Evolutionary conservation across 169 alveolate genomes (phyloP).

Genomic region (Eimeria zaria): DNA sequence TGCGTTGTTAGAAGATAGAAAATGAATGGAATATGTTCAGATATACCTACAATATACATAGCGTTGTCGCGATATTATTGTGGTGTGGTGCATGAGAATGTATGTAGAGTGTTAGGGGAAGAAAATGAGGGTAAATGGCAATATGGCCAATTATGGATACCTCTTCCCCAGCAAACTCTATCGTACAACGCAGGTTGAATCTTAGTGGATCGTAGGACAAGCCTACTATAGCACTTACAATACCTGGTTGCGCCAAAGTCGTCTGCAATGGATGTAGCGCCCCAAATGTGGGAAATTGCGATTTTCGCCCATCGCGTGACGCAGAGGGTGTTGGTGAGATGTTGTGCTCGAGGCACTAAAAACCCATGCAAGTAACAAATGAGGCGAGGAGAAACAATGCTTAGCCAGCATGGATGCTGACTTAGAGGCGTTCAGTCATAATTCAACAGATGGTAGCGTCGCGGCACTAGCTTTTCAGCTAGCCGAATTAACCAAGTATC

Average conservation of each 20-base stretch:
- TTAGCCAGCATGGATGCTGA: constrained; percentile 87
- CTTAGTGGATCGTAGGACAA: constrained; percentile 85
- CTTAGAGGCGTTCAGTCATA: constrained; percentile 87
- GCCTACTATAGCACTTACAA: constrained; percentile 86
- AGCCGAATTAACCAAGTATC: constrained; percentile 87
- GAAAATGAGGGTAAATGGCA: too few relatives aligned
- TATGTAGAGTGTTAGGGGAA: background rate
- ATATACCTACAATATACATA: too few relatives aligned
- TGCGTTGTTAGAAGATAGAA: too few relatives aligned
- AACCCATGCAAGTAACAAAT: constrained; percentile 58
- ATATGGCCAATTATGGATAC: too few relatives aligned
- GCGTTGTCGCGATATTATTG: too few relatives aligned
- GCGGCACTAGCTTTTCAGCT: constrained; percentile 87
- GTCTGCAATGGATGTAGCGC: constrained; percentile 84
- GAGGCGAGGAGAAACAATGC: constrained; percentile 85
- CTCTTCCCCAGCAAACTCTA: too few relatives aligned
- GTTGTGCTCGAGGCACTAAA: constrained; percentile 33
- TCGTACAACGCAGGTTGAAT: constrained; percentile 81
- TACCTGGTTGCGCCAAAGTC: constrained; percentile 80
- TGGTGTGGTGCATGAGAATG: too few relatives aligned
- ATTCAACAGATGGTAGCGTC: constrained; percentile 87
- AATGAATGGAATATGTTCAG: too few relatives aligned
- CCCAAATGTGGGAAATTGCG: constrained; percentile 47
- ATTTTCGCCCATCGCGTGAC: constrained; percentile 27
- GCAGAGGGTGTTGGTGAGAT: constrained; percentile 16